phyloP scores from a whole-genome alignment of 495 filamentous ascomycete species.

The Lasiosphaeria hispida region DNA sequence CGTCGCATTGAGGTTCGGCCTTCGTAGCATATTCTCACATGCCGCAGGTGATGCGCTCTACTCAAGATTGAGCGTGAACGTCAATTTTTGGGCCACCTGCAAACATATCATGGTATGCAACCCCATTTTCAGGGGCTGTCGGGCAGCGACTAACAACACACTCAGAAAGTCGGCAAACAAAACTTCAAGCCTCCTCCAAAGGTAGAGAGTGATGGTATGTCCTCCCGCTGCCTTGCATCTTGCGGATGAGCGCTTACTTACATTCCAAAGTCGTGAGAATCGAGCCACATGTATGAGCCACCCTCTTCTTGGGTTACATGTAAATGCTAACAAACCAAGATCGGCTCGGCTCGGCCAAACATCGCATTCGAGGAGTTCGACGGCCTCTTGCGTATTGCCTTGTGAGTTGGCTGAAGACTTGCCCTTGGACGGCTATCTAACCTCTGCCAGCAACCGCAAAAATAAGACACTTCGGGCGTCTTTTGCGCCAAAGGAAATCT shows the following conservation, averaged over 20 bases:
- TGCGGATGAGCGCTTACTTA: constrained; percentile 2
- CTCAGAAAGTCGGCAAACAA: constrained; percentile 77
- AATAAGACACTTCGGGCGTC: constrained; percentile 69
- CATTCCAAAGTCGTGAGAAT: constrained; percentile 26
- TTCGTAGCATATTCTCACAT: constrained; percentile 46
- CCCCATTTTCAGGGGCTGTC: too few species aligned
- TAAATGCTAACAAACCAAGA: constrained; percentile 59
- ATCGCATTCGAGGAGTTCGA: constrained; percentile 95
- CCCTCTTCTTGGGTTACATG: background rate
- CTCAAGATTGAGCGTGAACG: constrained; percentile 81
- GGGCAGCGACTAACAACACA: too few species aligned
- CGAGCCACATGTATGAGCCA: constrained; percentile 24
- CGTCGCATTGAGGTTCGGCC: constrained; percentile 29
- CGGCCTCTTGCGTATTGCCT: constrained; percentile 78
- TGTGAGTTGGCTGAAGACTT: constrained; percentile 52
- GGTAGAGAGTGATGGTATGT: constrained; percentile 74
- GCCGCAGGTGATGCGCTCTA: constrained; percentile 79
- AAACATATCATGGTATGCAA: constrained; percentile 64
- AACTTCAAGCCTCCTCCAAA: constrained; percentile 93
- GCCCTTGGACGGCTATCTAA: constrained; percentile 15
- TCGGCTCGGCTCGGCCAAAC: constrained; percentile 67
- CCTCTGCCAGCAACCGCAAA: constrained; percentile 42
- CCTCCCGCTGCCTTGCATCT: constrained; percentile 39
- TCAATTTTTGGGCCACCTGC: constrained; percentile 89
- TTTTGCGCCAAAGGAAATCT: constrained; percentile 70